Evolutionary conservation across 352 stramenopile species (phyloP).

Genomic region (Globisporangium okanoganense): DNA sequence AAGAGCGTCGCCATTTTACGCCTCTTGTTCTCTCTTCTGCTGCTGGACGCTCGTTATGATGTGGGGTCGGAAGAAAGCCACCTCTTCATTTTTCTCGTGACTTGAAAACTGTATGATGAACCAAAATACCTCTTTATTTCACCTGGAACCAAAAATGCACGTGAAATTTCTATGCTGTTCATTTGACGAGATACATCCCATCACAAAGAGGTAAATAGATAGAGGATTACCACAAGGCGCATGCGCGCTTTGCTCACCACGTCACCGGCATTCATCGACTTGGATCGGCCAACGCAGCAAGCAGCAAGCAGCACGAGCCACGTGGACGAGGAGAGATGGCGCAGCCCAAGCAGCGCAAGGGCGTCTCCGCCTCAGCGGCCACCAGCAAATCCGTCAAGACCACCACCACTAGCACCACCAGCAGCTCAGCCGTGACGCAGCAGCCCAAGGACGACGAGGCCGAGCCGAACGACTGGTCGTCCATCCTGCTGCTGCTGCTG

Average conservation of each 20-base stretch:
- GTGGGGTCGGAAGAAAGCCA: neutral
- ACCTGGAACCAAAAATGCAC: no score
- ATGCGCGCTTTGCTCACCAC: no score
- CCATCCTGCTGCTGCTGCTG: constrained; percentile 92
- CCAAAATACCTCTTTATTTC: no score
- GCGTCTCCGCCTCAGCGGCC: neutral
- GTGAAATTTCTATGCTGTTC: no score
- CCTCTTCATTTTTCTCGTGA: no score
- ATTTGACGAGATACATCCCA: no score
- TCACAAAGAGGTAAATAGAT: no score
- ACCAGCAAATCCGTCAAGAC: neutral
- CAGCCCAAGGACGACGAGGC: constrained; percentile 18
- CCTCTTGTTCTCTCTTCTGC: neutral
- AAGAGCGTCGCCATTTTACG: constrained; percentile 65
- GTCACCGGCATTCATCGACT: constrained; percentile 8
- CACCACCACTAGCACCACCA: neutral
- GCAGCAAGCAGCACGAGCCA: neutral
- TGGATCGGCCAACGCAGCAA: constrained; percentile 4
- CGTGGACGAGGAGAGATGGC: constrained; percentile 11
- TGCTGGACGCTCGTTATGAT: neutral
- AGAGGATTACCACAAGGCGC: no score
- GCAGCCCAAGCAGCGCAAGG: constrained; percentile 35
- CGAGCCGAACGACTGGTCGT: constrained; percentile 58
- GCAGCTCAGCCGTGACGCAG: neutral
- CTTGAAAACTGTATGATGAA: no score